Percentiles rank a stretch among this genome's conserved stretches.
Evolutionary conservation across 768 basidiomycete species (phyloP).

Genomic region (Mycena metata): DNA sequence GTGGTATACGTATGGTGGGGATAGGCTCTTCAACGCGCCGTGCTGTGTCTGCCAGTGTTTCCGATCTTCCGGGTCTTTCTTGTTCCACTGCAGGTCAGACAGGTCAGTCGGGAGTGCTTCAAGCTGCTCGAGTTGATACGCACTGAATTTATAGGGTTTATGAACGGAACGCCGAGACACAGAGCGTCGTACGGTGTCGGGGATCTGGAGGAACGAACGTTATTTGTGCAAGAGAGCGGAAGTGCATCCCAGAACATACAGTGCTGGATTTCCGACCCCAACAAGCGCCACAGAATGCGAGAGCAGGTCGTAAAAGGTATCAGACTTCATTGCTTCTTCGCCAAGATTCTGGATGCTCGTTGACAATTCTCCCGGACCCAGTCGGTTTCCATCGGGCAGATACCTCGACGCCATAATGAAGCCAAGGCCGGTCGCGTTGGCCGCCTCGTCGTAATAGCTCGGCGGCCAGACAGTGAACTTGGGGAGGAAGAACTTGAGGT

Average conservation of each 20-base stretch:
- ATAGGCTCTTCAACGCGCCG: conserved; percentile 42
- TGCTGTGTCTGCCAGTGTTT: conserved; percentile 50
- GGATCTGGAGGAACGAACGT: conserved; percentile 19
- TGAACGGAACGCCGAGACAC: conserved; percentile 53
- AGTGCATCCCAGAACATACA: background rate
- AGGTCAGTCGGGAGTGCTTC: conserved; percentile 3
- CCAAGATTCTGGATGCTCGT: conserved; percentile 9
- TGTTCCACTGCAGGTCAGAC: conserved; percentile 44
- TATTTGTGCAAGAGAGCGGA: too few species aligned
- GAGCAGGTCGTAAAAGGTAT: conserved; percentile 22
- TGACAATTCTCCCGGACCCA: background rate
- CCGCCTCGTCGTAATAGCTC: conserved; percentile 15
- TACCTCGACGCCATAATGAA: conserved; percentile 4
- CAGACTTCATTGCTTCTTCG: background rate
- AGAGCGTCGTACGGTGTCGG: conserved; percentile 51
- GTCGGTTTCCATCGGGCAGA: background rate
- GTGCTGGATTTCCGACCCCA: conserved; percentile 19
- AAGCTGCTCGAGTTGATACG: background rate
- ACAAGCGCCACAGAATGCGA: conserved; percentile 9
- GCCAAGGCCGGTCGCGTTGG: background rate
- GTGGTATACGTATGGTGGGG: conserved; percentile 53
- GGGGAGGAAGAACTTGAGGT: conserved; percentile 9
- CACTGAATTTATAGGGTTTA: conserved; percentile 48
- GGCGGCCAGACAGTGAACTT: background rate
- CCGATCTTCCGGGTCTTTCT: conserved; percentile 44